Conservation (phyloP, 768 basidiomycete genomes). For the Lactifluus piperatus region DNA sequence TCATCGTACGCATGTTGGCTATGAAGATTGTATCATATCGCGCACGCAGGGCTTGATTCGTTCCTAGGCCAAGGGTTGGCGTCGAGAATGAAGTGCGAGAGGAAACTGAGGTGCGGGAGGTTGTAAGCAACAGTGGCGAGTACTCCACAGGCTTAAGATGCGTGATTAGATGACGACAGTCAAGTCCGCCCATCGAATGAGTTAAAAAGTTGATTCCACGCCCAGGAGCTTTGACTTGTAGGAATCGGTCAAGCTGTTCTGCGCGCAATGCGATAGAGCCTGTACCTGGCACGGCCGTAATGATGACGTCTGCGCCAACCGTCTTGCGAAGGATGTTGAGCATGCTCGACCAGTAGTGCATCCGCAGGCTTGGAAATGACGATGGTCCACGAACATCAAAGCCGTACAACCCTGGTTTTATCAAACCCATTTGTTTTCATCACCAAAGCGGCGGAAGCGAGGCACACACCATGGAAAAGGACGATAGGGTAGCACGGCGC, state of each 20-base stretch:
- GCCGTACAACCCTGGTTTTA: constrained; percentile 80
- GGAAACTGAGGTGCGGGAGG: no score
- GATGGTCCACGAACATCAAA: constrained; percentile 91
- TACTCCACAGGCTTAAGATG: constrained; percentile 78
- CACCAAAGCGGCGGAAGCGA: neutral
- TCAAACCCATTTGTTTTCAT: neutral
- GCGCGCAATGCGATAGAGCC: constrained; percentile 84
- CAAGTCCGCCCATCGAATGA: constrained; percentile 97
- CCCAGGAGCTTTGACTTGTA: constrained; percentile 57
- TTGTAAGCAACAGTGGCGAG: constrained; percentile 78
- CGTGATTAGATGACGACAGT: constrained; percentile 87
- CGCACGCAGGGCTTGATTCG: no score
- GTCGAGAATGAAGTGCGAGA: no score
- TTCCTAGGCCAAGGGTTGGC: no score
- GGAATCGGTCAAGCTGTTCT: constrained; percentile 59
- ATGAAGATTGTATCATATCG: no score
- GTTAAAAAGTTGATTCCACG: constrained; percentile 88
- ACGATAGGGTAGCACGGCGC: constrained; percentile 85
- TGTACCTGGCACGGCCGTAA: constrained; percentile 89
- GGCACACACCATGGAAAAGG: constrained; percentile 79
- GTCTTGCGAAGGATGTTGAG: constrained; percentile 69
- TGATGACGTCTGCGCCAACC: constrained; percentile 90
- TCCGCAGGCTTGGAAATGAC: constrained; percentile 42
- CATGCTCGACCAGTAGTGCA: constrained; percentile 94
- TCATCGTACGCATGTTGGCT: no score